Conservation (phyloP, 768 basidiomycete genomes). For the Clathrus columnatus region DNA sequence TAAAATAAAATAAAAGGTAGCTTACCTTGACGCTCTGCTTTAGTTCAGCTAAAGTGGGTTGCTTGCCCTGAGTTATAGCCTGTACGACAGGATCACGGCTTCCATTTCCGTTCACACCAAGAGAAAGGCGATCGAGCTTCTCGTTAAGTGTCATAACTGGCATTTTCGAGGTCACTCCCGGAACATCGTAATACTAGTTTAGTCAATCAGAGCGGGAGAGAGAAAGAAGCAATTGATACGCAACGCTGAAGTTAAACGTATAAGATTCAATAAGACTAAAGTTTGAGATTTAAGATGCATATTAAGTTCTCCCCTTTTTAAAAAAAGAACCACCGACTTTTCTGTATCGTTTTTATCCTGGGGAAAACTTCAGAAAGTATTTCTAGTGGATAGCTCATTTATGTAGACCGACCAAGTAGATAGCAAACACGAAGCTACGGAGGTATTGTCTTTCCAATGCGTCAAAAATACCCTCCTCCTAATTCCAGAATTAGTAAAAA, state of each 20-base stretch:
- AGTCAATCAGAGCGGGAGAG: neutral
- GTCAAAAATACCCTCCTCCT: slow-evolving; percentile 86
- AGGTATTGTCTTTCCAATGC: slow-evolving; percentile 80
- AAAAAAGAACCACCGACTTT: slow-evolving; percentile 40
- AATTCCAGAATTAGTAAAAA: slow-evolving; percentile 2
- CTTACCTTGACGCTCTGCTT: slow-evolving; percentile 77
- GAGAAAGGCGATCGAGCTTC: slow-evolving; percentile 41
- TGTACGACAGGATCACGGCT: slow-evolving; percentile 48
- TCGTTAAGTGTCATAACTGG: slow-evolving; percentile 72
- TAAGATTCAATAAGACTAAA: slow-evolving; percentile 84
- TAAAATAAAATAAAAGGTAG: neutral
- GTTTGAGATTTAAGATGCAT: no score
- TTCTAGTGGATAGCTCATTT: neutral
- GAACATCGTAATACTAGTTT: slow-evolving; percentile 55
- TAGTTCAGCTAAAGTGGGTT: slow-evolving; percentile 72
- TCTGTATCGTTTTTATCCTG: slow-evolving; percentile 81
- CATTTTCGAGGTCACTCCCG: slow-evolving; percentile 48
- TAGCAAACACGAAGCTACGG: slow-evolving; percentile 75
- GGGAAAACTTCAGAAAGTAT: slow-evolving; percentile 10
- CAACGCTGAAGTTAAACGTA: slow-evolving; percentile 63
- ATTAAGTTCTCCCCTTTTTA: neutral
- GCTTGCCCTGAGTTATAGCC: slow-evolving; percentile 48
- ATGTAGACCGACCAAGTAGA: slow-evolving; percentile 57
- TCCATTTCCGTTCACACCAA: slow-evolving; percentile 25
- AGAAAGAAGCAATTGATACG: neutral